A percentile compares a stretch with the other conserved stretches of the same genome.
Evolutionary conservation across 2,329 filamentous ascomycete genomes (phyloP).

Genomic region (Pestalotiopsis sp.): DNA sequence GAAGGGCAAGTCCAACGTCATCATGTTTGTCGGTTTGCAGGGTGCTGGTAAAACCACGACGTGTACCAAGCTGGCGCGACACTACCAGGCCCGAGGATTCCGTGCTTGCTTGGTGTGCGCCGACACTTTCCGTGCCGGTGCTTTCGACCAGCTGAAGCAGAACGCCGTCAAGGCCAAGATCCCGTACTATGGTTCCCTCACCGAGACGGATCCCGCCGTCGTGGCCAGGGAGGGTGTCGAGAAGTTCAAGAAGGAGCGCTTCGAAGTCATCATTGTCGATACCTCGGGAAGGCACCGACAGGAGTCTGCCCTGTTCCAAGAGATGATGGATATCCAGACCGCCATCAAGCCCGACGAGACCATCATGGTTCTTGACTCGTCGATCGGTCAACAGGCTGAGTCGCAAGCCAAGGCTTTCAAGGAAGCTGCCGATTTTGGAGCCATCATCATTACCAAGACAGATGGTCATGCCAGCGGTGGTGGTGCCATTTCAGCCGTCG

Average conservation of each 20-base stretch:
- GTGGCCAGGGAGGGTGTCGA: conserved; percentile 96
- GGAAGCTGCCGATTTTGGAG: conserved; percentile 92
- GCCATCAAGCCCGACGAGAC: conserved; percentile 94
- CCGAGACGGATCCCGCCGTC: conserved; percentile 91
- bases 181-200: conserved; percentile 95
- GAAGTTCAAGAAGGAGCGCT: conserved; percentile 98
- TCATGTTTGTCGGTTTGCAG: conserved; percentile 99
- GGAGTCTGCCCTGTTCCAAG: conserved; percentile 91
- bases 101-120: conserved; percentile 93
- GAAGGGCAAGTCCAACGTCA: conserved; percentile 94
- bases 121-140: conserved; percentile 97
- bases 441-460: conserved; percentile 98
- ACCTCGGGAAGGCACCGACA: conserved; percentile 94
- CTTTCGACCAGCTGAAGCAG: conserved; percentile 98
- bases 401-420: conserved; percentile 96
- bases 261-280: conserved; percentile 98
- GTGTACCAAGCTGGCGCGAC: conserved; percentile 93
- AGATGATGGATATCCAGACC: conserved; percentile 95
- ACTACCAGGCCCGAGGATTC: conserved; percentile 94
- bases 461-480: conserved; percentile 94
- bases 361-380: conserved; percentile 96
- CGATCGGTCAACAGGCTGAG: conserved; percentile 95
- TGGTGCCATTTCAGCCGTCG: conserved; percentile 96
- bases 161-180: conserved; percentile 99
- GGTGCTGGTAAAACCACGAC: conserved; percentile 98